phyloP scores from a whole-genome alignment of 1,139 yeast species.

The Hyphopichia fennica region DNA sequence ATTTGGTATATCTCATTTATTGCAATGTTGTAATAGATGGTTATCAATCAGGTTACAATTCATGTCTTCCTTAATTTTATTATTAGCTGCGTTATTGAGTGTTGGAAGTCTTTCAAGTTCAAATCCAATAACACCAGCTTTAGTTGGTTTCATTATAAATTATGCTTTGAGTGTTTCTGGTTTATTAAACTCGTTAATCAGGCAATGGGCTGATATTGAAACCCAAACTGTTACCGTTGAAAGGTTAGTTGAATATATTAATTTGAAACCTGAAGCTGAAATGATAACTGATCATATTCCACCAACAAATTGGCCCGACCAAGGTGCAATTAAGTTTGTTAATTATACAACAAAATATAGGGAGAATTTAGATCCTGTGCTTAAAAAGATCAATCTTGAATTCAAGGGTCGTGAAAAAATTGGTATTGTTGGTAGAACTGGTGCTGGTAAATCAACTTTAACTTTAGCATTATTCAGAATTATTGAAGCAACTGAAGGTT shows the following conservation, averaged over 20 bases:
- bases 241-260: constrained; percentile 26
- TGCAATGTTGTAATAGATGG: constrained; percentile 26
- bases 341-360: constrained; percentile 27
- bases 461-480: constrained; percentile 31
- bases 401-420: constrained; percentile 26
- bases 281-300: constrained; percentile 23
- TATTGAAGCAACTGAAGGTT: constrained; percentile 27
- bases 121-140: constrained; percentile 20
- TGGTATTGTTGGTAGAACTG: constrained; percentile 34
- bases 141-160: constrained; percentile 29
- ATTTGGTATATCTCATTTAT: constrained; percentile 9
- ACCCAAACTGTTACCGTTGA: constrained; percentile 27
- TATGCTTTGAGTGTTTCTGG: constrained; percentile 24
- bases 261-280: constrained; percentile 25
- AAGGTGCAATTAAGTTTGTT: constrained; percentile 22
- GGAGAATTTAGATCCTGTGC: constrained; percentile 26
- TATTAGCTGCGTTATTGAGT: constrained; percentile 19
- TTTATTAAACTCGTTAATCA: constrained; percentile 22
- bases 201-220: constrained; percentile 29
- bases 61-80: constrained; percentile 24
- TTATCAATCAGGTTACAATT: constrained; percentile 25
- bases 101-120: constrained; percentile 16
- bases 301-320: constrained; percentile 21
- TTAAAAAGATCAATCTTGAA: constrained; percentile 21
- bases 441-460: constrained; percentile 33